Evolutionary conservation across 208 protist genomes (phyloP).

Genomic region (Crithidia fasciculata): DNA sequence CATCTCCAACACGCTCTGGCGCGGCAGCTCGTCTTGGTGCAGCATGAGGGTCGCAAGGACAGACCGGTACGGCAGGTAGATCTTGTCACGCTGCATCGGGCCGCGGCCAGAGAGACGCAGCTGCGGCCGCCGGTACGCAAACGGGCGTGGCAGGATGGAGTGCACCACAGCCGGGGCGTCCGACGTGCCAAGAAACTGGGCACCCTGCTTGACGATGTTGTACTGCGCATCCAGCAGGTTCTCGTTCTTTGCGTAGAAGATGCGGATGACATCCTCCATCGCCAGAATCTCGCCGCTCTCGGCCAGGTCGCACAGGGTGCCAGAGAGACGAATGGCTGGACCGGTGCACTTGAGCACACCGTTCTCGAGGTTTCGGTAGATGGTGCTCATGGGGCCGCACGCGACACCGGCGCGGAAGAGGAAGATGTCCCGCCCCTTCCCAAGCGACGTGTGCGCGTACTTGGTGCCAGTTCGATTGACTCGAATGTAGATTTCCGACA

Average conservation of each 20-base stretch:
- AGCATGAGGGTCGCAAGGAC: constrained; percentile 46
- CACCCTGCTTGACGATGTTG: constrained; percentile 74
- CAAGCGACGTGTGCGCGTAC: constrained; percentile 41
- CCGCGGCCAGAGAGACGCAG: constrained; percentile 21
- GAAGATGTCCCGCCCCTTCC: constrained; percentile 51
- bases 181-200: constrained; percentile 48
- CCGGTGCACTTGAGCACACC: constrained; percentile 74
- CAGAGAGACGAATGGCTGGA: constrained; percentile 69
- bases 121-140: constrained; percentile 71
- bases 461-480: constrained; percentile 79
- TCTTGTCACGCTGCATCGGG: constrained; percentile 14
- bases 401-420: constrained; percentile 75
- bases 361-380: constrained; percentile 62
- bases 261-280: constrained; percentile 71
- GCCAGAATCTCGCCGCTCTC: constrained; percentile 77
- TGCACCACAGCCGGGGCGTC: constrained; percentile 69
- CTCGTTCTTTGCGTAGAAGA: constrained; percentile 69
- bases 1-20: constrained; percentile 62
- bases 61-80: constrained; percentile 34
- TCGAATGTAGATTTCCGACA: constrained; percentile 72
- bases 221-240: constrained; percentile 79
- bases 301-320: constrained; percentile 72
- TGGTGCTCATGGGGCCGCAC: constrained; percentile 61
- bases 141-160: constrained; percentile 76
- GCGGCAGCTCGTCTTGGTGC: constrained; percentile 41